Base-by-base conservation (phyloP, 2,329 filamentous ascomycete genomes). In the Arthroderma sp. region DNA sequence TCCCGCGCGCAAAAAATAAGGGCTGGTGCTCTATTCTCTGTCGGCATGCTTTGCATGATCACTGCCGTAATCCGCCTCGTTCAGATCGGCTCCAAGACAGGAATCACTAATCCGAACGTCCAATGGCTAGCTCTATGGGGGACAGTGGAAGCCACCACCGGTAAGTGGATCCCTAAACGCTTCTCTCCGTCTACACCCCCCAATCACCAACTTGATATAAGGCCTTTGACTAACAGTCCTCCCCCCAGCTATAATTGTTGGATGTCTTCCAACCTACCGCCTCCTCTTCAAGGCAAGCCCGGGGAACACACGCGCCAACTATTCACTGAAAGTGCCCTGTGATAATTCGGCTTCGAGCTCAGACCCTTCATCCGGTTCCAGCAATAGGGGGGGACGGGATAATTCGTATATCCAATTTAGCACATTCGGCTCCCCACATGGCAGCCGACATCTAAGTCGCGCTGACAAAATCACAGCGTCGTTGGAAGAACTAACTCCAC, bases 1-100 rank as follows among this genome's bases (percentile, higher is more conserved):
- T 65, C 61, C 41, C 8, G 52, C 13, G 60, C 58, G 31, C 67
- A 68, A 41, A 68, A 69, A 11, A 21, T 66, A 8, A 66, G 63
- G 9, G 58, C 68, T 0, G 64, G 58, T 0, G 57, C 64, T 2
- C 61, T 70, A 7, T 70, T 70, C 56, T 66, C 61, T 15, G 60
- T 70, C 1, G 64, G 66, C 3, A 55, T 64, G 19, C 58, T 67
- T 28, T 60, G 65, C 51, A 62, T 68, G 47, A 61, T 63, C 11
- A 56, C 64, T 19, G 60, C 66, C 28, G 58, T 69, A 17, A 61
- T 68, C 13, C 64, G 67, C 15, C 65, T 66, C 19, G 31, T 55
- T 44, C 57, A 52, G 23, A 57, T 55, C 19, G 57, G 51, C 25
- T 58, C 56, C 5, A 58, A 54, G 19, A 58, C 56, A 17, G 56